Conservation (phyloP, 2,329 filamentous ascomycete species). For the Didymella pomorum region DNA sequence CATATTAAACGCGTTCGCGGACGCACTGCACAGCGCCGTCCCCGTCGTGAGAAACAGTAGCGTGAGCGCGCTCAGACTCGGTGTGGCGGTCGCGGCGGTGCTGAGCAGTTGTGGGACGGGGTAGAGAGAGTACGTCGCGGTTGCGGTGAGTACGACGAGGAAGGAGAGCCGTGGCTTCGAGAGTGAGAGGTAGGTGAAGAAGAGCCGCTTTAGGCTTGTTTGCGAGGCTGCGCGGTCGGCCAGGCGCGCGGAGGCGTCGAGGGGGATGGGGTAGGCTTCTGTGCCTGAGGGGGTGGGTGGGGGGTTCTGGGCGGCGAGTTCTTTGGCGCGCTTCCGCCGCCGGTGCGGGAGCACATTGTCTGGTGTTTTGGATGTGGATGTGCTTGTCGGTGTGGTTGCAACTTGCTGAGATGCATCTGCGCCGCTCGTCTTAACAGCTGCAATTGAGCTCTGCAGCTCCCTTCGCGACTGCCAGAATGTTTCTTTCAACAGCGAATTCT, state of each 20-base stretch:
- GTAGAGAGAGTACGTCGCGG: constrained; percentile 90
- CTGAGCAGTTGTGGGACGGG: constrained; percentile 87
- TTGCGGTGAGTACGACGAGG: constrained; percentile 88
- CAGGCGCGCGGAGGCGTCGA: constrained; percentile 68
- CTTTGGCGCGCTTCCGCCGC: constrained; percentile 42
- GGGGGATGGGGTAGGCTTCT: constrained; percentile 52
- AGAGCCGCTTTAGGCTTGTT: constrained; percentile 67
- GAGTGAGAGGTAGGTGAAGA: constrained; percentile 86
- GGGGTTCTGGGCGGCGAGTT: constrained; percentile 28
- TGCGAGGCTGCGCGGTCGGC: constrained; percentile 64
- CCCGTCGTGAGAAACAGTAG: constrained; percentile 90
- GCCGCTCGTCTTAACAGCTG: constrained; percentile 19
- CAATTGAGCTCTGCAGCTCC: constrained; percentile 45
- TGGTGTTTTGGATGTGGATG: constrained; percentile 17
- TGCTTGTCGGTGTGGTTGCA: constrained; percentile 4
- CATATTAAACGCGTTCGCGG: constrained; percentile 97
- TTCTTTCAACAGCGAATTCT: constrained; percentile 47
- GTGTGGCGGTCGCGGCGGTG: constrained; percentile 70
- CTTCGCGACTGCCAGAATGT: constrained; percentile 40
- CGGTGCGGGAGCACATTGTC: constrained; percentile 48
- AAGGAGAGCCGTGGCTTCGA: constrained; percentile 95
- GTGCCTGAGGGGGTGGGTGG: constrained; percentile 24
- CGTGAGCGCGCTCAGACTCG: constrained; percentile 88
- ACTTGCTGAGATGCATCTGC: constrained; percentile 16
- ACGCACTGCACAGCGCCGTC: constrained; percentile 86